These are phyloP conservation scores for Globisporangium polare DNA, from an alignment of 352 stramenopile species.

Conservation along the genomic window DNA sequence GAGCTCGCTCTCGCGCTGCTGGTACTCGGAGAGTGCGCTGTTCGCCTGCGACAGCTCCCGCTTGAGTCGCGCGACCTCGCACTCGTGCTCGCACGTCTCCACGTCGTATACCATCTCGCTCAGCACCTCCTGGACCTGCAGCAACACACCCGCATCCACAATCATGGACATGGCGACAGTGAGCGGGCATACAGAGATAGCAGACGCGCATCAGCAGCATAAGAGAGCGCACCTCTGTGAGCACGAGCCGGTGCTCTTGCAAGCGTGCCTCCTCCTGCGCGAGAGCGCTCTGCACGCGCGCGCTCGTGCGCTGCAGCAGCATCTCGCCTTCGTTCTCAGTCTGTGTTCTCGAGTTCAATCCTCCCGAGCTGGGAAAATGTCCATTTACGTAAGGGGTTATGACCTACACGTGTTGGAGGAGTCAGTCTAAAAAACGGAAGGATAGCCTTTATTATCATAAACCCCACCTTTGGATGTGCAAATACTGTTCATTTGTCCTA, in stretches of 20 bases:
- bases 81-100: constrained; percentile 62
- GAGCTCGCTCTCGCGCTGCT: constrained; percentile 57
- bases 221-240: constrained; percentile 33
- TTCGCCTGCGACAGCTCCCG: constrained; percentile 32
- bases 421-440: no score
- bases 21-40: constrained; percentile 35
- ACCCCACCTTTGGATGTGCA: neutral
- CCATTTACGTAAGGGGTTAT: no score
- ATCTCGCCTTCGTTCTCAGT: constrained; percentile 4
- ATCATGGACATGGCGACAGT: neutral
- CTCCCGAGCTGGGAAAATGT: no score
- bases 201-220: neutral
- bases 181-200: neutral
- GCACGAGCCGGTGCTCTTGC: constrained; percentile 31
- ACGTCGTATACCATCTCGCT: constrained; percentile 84
- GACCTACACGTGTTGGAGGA: no score
- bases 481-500: neutral
- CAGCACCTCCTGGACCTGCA: constrained; percentile 58
- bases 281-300: constrained; percentile 31
- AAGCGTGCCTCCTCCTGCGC: constrained; percentile 41
- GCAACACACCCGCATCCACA: neutral
- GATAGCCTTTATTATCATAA: neutral
- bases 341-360: neutral
- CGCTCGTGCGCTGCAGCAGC: constrained; percentile 36
- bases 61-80: constrained; percentile 33